These are phyloP conservation scores for Mycena filopes DNA, from an alignment of 768 basidiomycete genomes.

Conservation along the genomic window DNA sequence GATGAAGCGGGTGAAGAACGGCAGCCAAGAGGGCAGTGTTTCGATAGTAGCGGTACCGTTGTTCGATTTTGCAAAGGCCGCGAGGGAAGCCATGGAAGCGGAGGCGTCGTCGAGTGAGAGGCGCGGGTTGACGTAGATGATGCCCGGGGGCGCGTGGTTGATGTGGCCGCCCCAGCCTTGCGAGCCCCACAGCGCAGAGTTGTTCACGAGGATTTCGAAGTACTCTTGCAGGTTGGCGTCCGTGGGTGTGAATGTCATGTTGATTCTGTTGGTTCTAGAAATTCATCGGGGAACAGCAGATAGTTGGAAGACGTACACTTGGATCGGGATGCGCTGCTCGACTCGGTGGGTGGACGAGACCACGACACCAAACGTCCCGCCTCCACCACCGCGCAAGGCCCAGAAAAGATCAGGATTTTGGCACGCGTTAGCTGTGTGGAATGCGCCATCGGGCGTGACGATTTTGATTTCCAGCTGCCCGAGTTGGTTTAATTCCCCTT, in stretches of 20 bases:
- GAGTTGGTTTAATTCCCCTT: too few relatives aligned
- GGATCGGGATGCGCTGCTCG: slow-evolving; percentile 12
- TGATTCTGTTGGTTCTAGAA: slow-evolving; percentile 4
- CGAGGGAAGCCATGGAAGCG: slow-evolving; percentile 39
- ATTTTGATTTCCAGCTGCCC: slow-evolving; percentile 46
- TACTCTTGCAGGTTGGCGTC: slow-evolving; percentile 39
- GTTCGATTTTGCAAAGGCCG: slow-evolving; percentile 38
- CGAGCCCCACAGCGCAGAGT: slow-evolving; percentile 40
- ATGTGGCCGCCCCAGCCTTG: slow-evolving; percentile 51
- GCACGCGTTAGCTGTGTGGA: slow-evolving; percentile 51
- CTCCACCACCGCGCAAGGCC: slow-evolving; percentile 58
- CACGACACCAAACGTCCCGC: slow-evolving; percentile 56
- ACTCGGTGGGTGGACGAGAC: slow-evolving; percentile 32
- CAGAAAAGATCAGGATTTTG: slow-evolving; percentile 58
- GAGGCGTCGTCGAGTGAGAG: slow-evolving; percentile 39
- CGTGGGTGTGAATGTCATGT: slow-evolving; percentile 6
- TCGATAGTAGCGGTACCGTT: slow-evolving; percentile 43
- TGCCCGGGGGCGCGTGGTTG: slow-evolving; percentile 33
- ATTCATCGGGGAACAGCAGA: too few relatives aligned
- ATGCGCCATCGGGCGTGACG: slow-evolving; percentile 57
- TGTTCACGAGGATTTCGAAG: slow-evolving; percentile 40
- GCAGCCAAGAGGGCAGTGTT: slow-evolving; percentile 43
- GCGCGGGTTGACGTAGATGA: slow-evolving; percentile 44
- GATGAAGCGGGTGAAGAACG: too few relatives aligned
- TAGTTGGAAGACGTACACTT: too few relatives aligned